phyloP scores from a whole-genome alignment of 169 alveolate genomes.

The Theileria equi region DNA sequence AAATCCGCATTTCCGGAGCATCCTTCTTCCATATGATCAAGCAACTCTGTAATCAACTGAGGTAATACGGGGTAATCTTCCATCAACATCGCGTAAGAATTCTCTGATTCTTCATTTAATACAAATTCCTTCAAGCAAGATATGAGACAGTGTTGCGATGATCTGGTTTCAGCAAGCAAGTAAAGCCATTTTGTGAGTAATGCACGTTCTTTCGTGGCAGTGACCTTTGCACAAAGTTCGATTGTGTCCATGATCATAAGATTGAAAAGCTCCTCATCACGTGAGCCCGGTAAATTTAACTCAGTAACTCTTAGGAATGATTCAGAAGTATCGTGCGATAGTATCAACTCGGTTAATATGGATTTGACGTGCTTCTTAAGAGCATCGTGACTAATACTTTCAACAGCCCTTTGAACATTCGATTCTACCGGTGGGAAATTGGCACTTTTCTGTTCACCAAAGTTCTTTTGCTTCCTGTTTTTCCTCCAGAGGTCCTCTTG shows the following conservation, averaged over 20 bases:
- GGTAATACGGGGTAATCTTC: constrained; percentile 66
- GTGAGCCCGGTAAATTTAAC: constrained; percentile 21
- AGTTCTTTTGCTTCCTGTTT: constrained; percentile 1
- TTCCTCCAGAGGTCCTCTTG: not conserved
- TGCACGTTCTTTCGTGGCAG: constrained; percentile 38
- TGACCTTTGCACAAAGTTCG: constrained; percentile 60
- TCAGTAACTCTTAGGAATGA: constrained; percentile 50
- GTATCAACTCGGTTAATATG: constrained; percentile 40
- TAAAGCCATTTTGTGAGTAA: constrained; percentile 45
- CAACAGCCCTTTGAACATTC: constrained; percentile 10
- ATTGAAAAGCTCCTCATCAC: constrained; percentile 28
- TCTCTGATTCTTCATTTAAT: constrained; percentile 31
- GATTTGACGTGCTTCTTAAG: constrained; percentile 38
- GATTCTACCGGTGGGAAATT: constrained; percentile 4
- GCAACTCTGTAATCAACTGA: constrained; percentile 26
- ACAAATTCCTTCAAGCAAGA: constrained; percentile 28
- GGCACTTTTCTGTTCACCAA: not conserved
- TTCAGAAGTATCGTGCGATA: constrained; percentile 54
- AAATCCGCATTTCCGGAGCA: constrained; percentile 3
- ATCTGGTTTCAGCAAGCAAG: constrained; percentile 22
- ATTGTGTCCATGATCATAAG: constrained; percentile 12
- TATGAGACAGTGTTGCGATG: constrained; percentile 20
- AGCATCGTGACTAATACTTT: no score
- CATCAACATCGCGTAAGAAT: constrained; percentile 40
- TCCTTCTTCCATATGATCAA: constrained; percentile 34